Evolutionary conservation across 768 basidiomycete species (phyloP).

Genomic region (Naganishia antarctica): DNA sequence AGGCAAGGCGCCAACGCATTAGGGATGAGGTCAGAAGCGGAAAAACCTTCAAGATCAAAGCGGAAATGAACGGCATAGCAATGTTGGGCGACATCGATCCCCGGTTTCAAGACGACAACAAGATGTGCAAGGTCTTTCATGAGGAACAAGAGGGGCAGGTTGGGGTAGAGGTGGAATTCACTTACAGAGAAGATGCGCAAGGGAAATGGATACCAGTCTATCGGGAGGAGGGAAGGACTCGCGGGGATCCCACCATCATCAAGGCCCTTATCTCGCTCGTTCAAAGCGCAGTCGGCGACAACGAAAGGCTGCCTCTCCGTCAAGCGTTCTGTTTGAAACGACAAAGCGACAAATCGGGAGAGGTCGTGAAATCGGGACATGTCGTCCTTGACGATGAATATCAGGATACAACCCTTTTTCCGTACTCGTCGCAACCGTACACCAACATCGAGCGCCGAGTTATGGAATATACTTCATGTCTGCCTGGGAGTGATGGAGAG

Average conservation of each 20-base stretch:
- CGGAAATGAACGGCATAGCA: neutral
- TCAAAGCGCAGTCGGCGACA: neutral
- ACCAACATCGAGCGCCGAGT: neutral
- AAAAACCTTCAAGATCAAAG: neutral
- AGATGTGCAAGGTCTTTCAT: neutral
- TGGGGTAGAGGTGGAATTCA: neutral
- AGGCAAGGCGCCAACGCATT: neutral
- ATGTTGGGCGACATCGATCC: neutral
- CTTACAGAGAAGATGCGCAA: neutral
- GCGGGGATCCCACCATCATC: neutral
- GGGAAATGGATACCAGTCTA: neutral
- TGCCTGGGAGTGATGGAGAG: neutral
- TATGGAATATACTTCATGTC: conserved; percentile 4
- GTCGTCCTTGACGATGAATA: neutral
- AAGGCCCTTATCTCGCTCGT: neutral
- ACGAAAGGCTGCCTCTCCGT: neutral
- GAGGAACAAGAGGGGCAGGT: neutral
- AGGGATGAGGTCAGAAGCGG: neutral
- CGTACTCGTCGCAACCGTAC: neutral
- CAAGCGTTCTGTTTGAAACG: conserved; percentile 1
- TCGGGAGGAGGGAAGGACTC: neutral
- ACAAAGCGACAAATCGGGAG: neutral
- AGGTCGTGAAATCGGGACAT: neutral
- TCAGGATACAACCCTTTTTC: neutral
- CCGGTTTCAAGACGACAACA: neutral